Evolutionary conservation across 2,329 filamentous ascomycete species (phyloP), one percentile per base, ranked within the genome.

Genomic region (Fusarium tanahbumbuense): DNA sequence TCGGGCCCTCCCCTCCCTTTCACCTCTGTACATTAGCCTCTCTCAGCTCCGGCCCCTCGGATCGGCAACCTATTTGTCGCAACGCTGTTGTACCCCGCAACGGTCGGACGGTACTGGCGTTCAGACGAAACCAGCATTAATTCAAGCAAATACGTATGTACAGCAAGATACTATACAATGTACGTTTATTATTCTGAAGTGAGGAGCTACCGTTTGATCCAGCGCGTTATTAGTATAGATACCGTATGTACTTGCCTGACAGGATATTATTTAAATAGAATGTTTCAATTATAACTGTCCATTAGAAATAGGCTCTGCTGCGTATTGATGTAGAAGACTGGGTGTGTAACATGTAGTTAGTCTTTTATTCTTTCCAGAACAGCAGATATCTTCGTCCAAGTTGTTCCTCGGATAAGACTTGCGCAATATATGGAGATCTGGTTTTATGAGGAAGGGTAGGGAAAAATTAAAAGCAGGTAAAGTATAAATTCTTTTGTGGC

Each of bases 41-140:
- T 67, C 70, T 52, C 41, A 64, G 54, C 30, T 56, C 69, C 73
- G 68, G 72, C 37, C 58, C 60, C 48, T 75, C 73, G 73, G 73
- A 68, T 75, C 66, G 68, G 62, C 66, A 73, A 72, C 70, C 73
- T 59, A 74, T 75, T 75, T 75, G 73, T 71, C 68, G 56, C 53
- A 57, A 50, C 61, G 30, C 57, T 68, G 56, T 58, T 62, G 64
- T 71, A 73, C 73, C 73, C 73, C 73, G 73, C 73, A 75, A 72
- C 67, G 73, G 73, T 74, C 68, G 63, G 68, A 60, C 68, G 73
- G 73, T 65, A 72, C 62, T 72, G 73, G 71, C 62, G 72, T 59
- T 68, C 64, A 67, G 66, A 73, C 47, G 72, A 58, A 63, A 68
- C 73, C 68, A 72, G 60, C 55, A 69, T 52, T 12, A 27, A 40